Percentiles rank a stretch among this genome's conserved stretches.
phyloP scores from a whole-genome alignment of 1,284 basidiomycete species.

The Trichosporon ovoides region DNA sequence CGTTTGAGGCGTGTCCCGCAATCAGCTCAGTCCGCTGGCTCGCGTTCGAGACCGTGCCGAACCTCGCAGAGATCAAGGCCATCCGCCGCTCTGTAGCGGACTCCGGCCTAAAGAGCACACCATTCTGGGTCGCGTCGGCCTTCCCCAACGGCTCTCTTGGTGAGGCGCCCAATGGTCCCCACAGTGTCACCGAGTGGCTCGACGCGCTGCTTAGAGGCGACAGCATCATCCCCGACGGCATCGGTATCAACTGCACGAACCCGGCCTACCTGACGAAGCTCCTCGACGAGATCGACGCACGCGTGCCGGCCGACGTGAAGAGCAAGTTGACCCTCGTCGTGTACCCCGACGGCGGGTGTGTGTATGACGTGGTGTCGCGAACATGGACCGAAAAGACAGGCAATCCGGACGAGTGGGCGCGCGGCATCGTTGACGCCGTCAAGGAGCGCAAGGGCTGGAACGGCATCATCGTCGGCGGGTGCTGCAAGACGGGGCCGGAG shows the following conservation, averaged over 20 bases:
- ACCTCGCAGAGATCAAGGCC: conserved; percentile 61
- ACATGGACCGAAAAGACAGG: conserved; percentile 50
- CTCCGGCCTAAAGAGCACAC: conserved; percentile 50
- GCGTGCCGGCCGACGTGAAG: background rate
- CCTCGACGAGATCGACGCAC: conserved; percentile 41
- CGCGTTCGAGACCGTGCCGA: conserved; percentile 74
- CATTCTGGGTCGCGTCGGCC: conserved; percentile 75
- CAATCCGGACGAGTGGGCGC: conserved; percentile 51
- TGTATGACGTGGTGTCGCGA: conserved; percentile 54
- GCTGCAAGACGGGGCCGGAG: conserved; percentile 60
- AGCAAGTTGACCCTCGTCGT: conserved; percentile 52
- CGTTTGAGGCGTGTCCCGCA: conserved; percentile 54
- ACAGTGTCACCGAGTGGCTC: conserved; percentile 18
- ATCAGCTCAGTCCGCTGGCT: conserved; percentile 62
- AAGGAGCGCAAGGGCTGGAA: conserved; percentile 50
- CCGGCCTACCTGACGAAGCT: conserved; percentile 45
- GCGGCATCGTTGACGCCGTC: conserved; percentile 45
- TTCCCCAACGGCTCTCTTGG: conserved; percentile 53
- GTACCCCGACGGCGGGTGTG: conserved; percentile 67
- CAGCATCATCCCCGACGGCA: conserved; percentile 52
- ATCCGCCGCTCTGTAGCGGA: conserved; percentile 59
- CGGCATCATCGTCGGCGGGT: conserved; percentile 63
- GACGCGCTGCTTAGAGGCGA: conserved; percentile 32
- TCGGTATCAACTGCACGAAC: conserved; percentile 69
- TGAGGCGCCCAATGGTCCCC: background rate